Base-by-base conservation (phyloP, 257 asterid genomes). In the Oldenlandia corymbosa region DNA sequence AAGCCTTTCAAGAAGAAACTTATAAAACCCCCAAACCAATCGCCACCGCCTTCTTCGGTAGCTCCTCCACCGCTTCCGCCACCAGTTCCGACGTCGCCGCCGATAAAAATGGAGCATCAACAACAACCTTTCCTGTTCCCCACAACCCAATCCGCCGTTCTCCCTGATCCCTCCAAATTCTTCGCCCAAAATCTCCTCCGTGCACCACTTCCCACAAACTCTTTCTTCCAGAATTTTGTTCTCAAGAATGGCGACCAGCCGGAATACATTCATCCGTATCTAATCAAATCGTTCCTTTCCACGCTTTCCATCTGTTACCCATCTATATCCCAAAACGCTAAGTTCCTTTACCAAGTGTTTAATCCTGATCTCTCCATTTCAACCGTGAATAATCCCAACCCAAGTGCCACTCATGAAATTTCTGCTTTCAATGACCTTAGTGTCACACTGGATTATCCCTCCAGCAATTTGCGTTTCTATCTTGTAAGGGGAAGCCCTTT, bases 401-500 rank as follows among this genome's bases (percentile, higher is more conserved):
- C 87, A 0, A 73, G 58, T 47, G 49, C 77, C 7, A 58, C 68
- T 56, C 99, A 92, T 60, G 64, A 82, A 8, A 67, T 92, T 0
- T 84, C 99, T 18, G 67, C 95, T 0, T 89, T 85, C 71, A 77
- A 67, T 69, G 97, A 84, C 66, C 88, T 92, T 52, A 80, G 91
- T 23, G 81, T 89, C 50, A 92, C 99, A 16, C 65, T 92, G 4
- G 95, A 89, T 48, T 80, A 85, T 28, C 99, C 97, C 28, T 85
- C 90, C 0, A 74, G 78, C 65, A 78, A 77, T 75, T 81, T 92
- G 1, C 73, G 93, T 62, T 87, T 87, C 79, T 84, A 73, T 59
- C 96, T 92, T 23, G 96, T 79, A 49, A 71, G 96, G 51, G 99
- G 99, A 34, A 85, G 94, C 53, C 99, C 99, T 42, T 92, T 80